Conservation (phyloP, 257 asterid genomes). For the Solanum tarijense region DNA sequence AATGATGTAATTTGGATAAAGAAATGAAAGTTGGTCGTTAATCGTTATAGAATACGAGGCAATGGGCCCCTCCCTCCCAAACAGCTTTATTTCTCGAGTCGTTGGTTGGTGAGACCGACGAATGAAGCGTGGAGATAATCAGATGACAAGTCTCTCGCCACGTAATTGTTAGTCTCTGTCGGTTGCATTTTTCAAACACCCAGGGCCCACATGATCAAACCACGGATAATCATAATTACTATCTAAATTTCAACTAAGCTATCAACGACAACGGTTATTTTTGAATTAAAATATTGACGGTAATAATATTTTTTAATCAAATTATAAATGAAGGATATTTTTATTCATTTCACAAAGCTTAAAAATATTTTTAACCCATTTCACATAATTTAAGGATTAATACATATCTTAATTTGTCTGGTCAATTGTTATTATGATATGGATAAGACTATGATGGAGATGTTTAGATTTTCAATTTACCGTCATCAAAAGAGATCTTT, state of each 20-base stretch:
- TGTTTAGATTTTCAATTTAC: background rate
- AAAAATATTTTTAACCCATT: too few relatives aligned
- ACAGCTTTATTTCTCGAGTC: background rate
- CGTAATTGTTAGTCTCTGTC: background rate
- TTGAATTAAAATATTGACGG: too few relatives aligned
- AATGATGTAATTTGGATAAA: background rate
- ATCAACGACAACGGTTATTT: background rate
- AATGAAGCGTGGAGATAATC: background rate
- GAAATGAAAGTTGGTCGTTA: background rate
- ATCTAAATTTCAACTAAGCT: background rate
- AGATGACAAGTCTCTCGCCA: background rate
- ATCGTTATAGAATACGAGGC: background rate
- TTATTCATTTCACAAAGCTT: too few relatives aligned
- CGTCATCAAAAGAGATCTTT: background rate
- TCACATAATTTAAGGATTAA: background rate
- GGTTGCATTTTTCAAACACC: background rate
- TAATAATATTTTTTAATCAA: too few relatives aligned
- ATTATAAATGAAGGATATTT: too few relatives aligned
- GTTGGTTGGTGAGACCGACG: constrained; percentile 9
- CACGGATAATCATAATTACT: background rate
- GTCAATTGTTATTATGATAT: too few relatives aligned
- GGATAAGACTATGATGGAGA: background rate
- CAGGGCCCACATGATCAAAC: background rate
- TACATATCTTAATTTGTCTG: too few relatives aligned
- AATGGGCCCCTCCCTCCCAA: background rate